Conservation (phyloP, 352 stramenopile genomes). For the Saprolegnia diclina region DNA sequence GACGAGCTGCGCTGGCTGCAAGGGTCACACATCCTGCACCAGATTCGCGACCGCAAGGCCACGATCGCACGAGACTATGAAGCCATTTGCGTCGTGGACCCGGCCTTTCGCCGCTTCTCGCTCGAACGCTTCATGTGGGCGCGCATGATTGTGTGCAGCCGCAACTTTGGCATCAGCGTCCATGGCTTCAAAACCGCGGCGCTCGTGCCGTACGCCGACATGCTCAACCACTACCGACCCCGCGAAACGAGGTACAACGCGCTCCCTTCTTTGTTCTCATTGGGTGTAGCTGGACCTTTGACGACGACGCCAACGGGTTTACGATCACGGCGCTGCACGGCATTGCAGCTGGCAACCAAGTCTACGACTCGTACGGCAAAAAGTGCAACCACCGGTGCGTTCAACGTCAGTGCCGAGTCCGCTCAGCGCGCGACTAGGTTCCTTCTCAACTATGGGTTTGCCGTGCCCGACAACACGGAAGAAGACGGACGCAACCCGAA, state of each 20-base stretch:
- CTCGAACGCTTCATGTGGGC: slow-evolving; percentile 98
- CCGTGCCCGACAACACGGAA: slow-evolving; percentile 98
- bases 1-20: slow-evolving; percentile 91
- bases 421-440: slow-evolving; percentile 59
- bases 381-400: slow-evolving; percentile 97
- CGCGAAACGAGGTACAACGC: slow-evolving; percentile 97
- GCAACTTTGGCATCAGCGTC: slow-evolving; percentile 98
- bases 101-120: slow-evolving; percentile 89
- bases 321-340: slow-evolving; percentile 85
- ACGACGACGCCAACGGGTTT: slow-evolving; percentile 77
- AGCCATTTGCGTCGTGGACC: slow-evolving; percentile 90
- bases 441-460: slow-evolving; percentile 99
- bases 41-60: slow-evolving; percentile 93
- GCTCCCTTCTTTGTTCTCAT: slow-evolving; percentile 7
- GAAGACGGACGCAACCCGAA: slow-evolving; percentile 97
- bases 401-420: neutral
- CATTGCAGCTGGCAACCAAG: slow-evolving; percentile 82
- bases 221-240: slow-evolving; percentile 99
- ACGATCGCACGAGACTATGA: slow-evolving; percentile 98
- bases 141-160: slow-evolving; percentile 97
- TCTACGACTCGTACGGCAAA: slow-evolving; percentile 99
- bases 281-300: slow-evolving; percentile 71
- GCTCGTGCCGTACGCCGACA: slow-evolving; percentile 98
- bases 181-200: slow-evolving; percentile 95
- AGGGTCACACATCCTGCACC: slow-evolving; percentile 88